Evolutionary conservation across 163 green algal genomes (phyloP), one percentile per base, ranked within the genome.

Genomic region (Prototheca wickerhamii): DNA sequence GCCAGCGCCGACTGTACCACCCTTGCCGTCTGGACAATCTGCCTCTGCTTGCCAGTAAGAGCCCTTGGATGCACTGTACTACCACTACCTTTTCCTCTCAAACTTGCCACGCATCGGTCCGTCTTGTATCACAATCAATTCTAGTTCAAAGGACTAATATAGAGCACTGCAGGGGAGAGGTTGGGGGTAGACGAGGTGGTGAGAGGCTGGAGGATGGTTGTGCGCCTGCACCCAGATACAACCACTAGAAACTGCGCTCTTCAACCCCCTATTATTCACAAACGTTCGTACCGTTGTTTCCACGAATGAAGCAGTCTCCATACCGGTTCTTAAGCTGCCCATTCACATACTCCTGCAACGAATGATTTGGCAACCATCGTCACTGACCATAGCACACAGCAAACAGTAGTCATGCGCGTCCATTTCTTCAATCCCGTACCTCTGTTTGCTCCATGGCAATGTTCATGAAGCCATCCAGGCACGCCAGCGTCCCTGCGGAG

Each of bases 401-500:
- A 57, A 18, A 28, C n/a, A 57, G n/a, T 28, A 57, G 67, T 32
- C 23, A 28, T 32, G 29, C n/a, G n/a, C n/a, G n/a, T n/a, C 18
- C 29, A 58, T 59, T 33, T 7, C 10, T 26, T n/a, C 8, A 53
- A 21, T 15, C 21, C 54, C 58, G 10, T 43, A 89, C 87, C 81
- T 99, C 93, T 64, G 94, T 99, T 66, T 98, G 88, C 76, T 98
- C 94, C 93, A 99, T 98, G 1, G 94, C 94, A 50, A 99, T 98
- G 82, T 99, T 99, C 94, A 99, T 99, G 79, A 96, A 99, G 25
- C 94, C 94, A 75, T 99, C 94, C 44, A 99, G 69, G 73, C 92
- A 98, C 0, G 90, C 90, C 35, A 99, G 72, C 18, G 97, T 86
- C 3, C 92, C 92, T 97, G 84, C 61, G 76, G 28, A 31, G 46